Base-by-base conservation (phyloP, 345 rosid species). In the Eucalyptus sp. region DNA sequence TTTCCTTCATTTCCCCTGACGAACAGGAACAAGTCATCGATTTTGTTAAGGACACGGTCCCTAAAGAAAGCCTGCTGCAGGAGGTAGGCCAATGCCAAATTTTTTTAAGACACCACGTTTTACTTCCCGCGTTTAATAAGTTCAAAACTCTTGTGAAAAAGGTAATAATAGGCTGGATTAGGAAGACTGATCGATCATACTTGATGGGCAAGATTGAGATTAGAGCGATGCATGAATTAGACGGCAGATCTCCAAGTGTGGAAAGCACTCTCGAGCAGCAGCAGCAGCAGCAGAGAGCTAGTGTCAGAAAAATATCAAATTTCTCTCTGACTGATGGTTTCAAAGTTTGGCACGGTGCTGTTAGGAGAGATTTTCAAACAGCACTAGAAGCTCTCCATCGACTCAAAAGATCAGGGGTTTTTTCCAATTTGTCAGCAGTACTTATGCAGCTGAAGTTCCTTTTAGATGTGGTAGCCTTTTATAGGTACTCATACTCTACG, bases 111-210 rank as follows among this genome's bases (percentile, higher is more conserved):
- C 87, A 18, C 29, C 64, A 33, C 20, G 7, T 90, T 86, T 93
- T 85, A 91, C 92, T 87, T 88, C 31, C 37, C 87, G 56, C 66
- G 27, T 79, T 50, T 50, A 41, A 60, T 50, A 13, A 46, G 31
- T 86, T 48, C 79, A 60, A 12, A 8, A 56, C 17, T 89, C 66
- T 91, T 12, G 46, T 87, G 88, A 90, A 90, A 90, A 91, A 96
- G 98, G 96, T 97, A 79, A 25, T 95, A 66, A 86, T 91, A 88
- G 95, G 94, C 89, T 96, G 96, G 95, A 89, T 95, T 71, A 81
- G 20, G 68, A 93, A 87, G 71, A 85, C 88, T 48, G 89, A 87
- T 89, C 92, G 76, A 86, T 85, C 93, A 25, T 60, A 88, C 88
- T 92, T 85, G 33, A 54, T 54, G 92, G 84, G 48, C 27, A 76